Percentiles rank a stretch among this genome's conserved stretches.
phyloP scores from a whole-genome alignment of 1,139 yeast species.

The Taphrina sp. region DNA sequence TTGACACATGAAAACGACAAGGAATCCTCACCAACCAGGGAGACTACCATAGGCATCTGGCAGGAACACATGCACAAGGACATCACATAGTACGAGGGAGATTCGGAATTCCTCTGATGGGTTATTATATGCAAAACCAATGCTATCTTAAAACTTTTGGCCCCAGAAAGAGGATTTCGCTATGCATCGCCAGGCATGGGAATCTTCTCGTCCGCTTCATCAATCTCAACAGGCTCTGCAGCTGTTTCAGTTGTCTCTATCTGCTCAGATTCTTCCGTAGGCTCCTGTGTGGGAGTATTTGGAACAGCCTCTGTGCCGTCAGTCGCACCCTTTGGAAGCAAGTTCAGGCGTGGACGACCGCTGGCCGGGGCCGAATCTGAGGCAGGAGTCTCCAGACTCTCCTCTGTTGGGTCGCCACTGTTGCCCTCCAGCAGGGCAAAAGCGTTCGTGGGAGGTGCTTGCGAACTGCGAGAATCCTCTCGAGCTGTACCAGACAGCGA shows the following conservation, averaged over 20 bases:
- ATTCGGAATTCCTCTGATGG: too few species aligned
- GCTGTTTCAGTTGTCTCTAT: conserved; percentile 5
- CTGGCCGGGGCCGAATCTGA: neutral
- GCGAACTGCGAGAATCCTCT: conserved; percentile 16
- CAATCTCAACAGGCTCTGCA: conserved; percentile 1
- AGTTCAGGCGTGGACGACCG: conserved; percentile 21
- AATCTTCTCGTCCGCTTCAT: too few species aligned
- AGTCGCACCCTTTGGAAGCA: conserved; percentile 27
- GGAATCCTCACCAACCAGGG: too few species aligned
- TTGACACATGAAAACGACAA: too few species aligned
- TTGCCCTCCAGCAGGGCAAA: conserved; percentile 29
- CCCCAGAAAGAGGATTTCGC: too few species aligned
- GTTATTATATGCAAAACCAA: too few species aligned
- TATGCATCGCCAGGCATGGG: conserved; percentile 19
- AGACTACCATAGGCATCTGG: too few species aligned
- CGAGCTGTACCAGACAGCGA: conserved; percentile 22
- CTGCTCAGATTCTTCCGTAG: neutral
- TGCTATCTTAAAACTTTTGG: too few species aligned
- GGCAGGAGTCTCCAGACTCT: neutral
- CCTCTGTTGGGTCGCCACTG: conserved; percentile 22
- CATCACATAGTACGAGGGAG: too few species aligned
- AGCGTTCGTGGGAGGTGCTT: conserved; percentile 20
- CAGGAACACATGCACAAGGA: too few species aligned
- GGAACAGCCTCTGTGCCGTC: conserved; percentile 20
- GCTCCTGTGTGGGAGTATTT: conserved; percentile 4